Evolutionary conservation across 768 basidiomycete species (phyloP).

Genomic region (Paxillus ammoniavirescens): DNA sequence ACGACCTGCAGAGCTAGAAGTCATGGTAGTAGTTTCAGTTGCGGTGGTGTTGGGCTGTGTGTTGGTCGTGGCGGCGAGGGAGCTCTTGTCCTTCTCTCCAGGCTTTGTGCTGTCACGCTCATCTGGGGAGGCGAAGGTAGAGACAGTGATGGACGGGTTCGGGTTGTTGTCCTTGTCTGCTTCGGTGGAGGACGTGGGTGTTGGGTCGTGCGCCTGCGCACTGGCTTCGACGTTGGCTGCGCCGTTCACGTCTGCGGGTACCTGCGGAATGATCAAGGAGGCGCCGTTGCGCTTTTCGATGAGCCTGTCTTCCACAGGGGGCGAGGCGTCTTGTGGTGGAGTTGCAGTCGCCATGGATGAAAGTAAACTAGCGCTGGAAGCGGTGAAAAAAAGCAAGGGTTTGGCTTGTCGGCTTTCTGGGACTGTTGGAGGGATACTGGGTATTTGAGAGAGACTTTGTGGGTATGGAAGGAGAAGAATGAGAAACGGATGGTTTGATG

Average conservation of each 20-base stretch:
- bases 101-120: slow-evolving; percentile 31
- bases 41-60: slow-evolving; percentile 38
- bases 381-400: slow-evolving; percentile 1
- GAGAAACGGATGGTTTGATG: slow-evolving; percentile 8
- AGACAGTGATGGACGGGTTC: slow-evolving; percentile 34
- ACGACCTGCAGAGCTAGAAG: slow-evolving; percentile 21
- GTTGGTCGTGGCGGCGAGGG: slow-evolving; percentile 42
- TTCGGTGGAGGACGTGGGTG: slow-evolving; percentile 32
- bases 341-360: slow-evolving; percentile 22
- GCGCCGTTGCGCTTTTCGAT: slow-evolving; percentile 21
- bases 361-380: background rate
- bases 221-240: slow-evolving; percentile 15
- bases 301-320: slow-evolving; percentile 13
- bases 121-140: slow-evolving; percentile 32
- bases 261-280: slow-evolving; percentile 15
- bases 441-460: slow-evolving; percentile 19
- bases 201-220: slow-evolving; percentile 29
- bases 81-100: slow-evolving; percentile 44
- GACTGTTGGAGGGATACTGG: background rate
- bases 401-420: background rate
- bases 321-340: slow-evolving; percentile 14
- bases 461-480: slow-evolving; percentile 25
- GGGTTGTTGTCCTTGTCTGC: slow-evolving; percentile 36
- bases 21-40: slow-evolving; percentile 21
- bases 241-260: slow-evolving; percentile 27